Conservation (phyloP, 345 rosid species). For the Gossypium anomalum region DNA sequence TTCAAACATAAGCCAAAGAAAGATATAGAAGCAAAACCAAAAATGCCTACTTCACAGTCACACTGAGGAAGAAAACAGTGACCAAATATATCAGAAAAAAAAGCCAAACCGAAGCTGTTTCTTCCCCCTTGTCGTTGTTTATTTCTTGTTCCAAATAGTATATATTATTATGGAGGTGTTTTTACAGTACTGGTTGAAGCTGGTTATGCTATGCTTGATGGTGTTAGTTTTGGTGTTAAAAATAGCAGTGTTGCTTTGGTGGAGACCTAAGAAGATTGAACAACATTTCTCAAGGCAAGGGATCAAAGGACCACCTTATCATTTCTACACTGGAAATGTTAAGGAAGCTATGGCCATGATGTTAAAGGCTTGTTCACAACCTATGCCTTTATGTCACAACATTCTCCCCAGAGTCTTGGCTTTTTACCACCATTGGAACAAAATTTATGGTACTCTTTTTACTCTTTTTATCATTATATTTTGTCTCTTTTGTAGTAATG, state of each 20-base stretch:
- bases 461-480: neutral
- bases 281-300: slow-evolving; percentile 93
- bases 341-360: slow-evolving; percentile 87
- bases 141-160: neutral
- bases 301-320: slow-evolving; percentile 95
- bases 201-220: slow-evolving; percentile 28
- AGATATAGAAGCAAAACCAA: slow-evolving; percentile 9
- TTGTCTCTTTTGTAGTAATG: slow-evolving; percentile 28
- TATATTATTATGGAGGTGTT: slow-evolving; percentile 15
- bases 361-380: slow-evolving; percentile 85
- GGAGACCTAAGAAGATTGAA: slow-evolving; percentile 90
- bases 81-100: slow-evolving; percentile 1
- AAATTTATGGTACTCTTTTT: slow-evolving; percentile 60
- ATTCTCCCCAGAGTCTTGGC: slow-evolving; percentile 94
- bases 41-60: slow-evolving; percentile 21
- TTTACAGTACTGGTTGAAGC: slow-evolving; percentile 33
- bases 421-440: slow-evolving; percentile 94
- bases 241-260: slow-evolving; percentile 62
- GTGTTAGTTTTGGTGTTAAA: slow-evolving; percentile 39
- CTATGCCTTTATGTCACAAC: slow-evolving; percentile 98
- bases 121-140: neutral
- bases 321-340: slow-evolving; percentile 90
- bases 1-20: slow-evolving; percentile 35
- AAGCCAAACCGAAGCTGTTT: slow-evolving; percentile 8
- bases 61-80: slow-evolving; percentile 5